Evolutionary conservation across 306 rosid species (phyloP), one percentile per base, ranked within the genome.

Genomic region (Hippophae gyantsensis): DNA sequence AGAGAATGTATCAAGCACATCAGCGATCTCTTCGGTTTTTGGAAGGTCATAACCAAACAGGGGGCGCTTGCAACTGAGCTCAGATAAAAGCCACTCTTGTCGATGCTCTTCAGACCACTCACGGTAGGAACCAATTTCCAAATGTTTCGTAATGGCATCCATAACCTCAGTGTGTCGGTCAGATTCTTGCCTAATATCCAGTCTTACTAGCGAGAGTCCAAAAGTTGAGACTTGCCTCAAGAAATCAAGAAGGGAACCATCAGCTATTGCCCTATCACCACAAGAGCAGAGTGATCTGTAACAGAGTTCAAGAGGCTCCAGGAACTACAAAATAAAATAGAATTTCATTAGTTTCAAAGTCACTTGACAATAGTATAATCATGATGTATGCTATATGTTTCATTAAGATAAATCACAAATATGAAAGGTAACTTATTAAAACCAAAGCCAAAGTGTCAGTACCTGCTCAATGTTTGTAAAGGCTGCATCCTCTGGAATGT

Each of bases 151-250:
- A 58, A 87, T 83, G 61, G 96, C 95, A 56, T 92, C 95, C 72
- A 92, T 71, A 65, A 87, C 95, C 69, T 92, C 96, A 0, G 96
- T 76, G 61, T 92, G 98, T 27, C 98, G 94, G 56, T 92, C 98
- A 0, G 98, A 87, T 62, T 92, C 98, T 66, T 92, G 98, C 83
- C 98, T 73, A 58, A 92, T 87, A 69, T 92, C 98, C 13, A 92
- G 98, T 65, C 93, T 87, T 68, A 87, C 98, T 23, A 92, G 74
- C 11, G 98, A 85, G 44, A 92, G 81, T 56, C 98, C 98, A 60
- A 92, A 92, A 65, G 96, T 92, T 12, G 98, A 92, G 42, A 92
- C 88, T 84, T 92, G 98, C 74, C 98, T 85, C 79, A 92, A 60
- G 71, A 92, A 92, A 77, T 92, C 98, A 69, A 92, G 96, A 67